Base-by-base conservation (phyloP, 2,329 filamentous ascomycete species). In the Cladosporium sp. region DNA sequence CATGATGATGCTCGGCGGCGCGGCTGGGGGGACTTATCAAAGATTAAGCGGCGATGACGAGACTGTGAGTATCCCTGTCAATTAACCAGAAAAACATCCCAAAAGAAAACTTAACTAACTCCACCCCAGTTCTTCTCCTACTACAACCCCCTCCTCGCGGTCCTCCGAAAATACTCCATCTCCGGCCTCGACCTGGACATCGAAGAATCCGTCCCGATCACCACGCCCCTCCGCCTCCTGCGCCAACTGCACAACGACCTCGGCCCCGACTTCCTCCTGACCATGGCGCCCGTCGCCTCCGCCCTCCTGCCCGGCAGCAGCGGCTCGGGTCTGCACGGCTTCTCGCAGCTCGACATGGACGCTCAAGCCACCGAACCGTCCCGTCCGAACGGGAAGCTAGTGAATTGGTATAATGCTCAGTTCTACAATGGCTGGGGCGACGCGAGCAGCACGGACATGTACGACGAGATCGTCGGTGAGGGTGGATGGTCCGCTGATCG, bases 391-490 rank as follows among this genome's bases (percentile, higher is more conserved):
- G 60, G 63, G 37, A 61, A 60, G 38, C 43, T 63, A 2, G 58
- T 64, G 13, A 58, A 59, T 15, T 64, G 61, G 62, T 64, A 57
- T 41, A 64, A 64, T 41, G 58, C 54, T 1, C 63, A 64, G 42
- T 64, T 63, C 53, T 64, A 64, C 52, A 60, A 61, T 18, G 61
- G 62, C 40, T 64, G 59, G 58, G 63, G 62, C 30, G 58, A 64
- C 36, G 56, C 58, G 7, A 57, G 55, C 24, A 54, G 53, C 5
- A 49, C 61, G 0, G 54, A 43, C 2, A 56, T 56, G 47, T 64
- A 63, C 56, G 56, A 64, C 17, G 49, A 51, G 36, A 61, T 63
- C 30, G 53, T 65, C 40, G 30, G 47, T 19, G 56, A 56, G 36
- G 59, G 58, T 12, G 36, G 38, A 5, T 65, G 56, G 50, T 6